These are phyloP conservation scores for Arthroderma sp. DNA, from an alignment of 2,329 filamentous ascomycete genomes.

Conservation along the genomic window DNA sequence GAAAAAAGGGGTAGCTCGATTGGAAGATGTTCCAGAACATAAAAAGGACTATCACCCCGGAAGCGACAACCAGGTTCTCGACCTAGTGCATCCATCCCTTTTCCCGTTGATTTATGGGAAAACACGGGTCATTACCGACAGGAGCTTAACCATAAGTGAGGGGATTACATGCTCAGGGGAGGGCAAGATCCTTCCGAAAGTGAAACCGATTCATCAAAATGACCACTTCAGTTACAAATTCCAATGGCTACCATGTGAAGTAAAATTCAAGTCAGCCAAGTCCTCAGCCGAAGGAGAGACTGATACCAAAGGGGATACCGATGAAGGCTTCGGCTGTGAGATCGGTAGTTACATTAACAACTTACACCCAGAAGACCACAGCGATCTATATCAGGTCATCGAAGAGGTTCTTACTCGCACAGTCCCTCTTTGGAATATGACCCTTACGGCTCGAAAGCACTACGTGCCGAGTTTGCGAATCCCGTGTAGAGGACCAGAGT, in stretches of 20 bases:
- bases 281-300: conserved; percentile 6
- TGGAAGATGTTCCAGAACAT: conserved; percentile 42
- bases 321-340: conserved; percentile 11
- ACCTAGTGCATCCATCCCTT: conserved; percentile 51
- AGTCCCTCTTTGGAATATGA: conserved; percentile 24
- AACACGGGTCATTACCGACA: conserved; percentile 14
- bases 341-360: conserved; percentile 31
- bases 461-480: conserved; percentile 1
- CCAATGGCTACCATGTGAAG: conserved; percentile 34
- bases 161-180: conserved; percentile 12
- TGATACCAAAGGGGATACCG: background rate
- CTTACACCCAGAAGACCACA: conserved; percentile 22
- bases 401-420: conserved; percentile 19
- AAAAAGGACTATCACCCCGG: conserved; percentile 52
- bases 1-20: conserved; percentile 30
- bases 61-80: conserved; percentile 44
- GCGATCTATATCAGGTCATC: conserved; percentile 21
- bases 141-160: conserved; percentile 14
- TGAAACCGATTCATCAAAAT: background rate
- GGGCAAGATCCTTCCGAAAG: conserved; percentile 9
- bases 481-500: background rate
- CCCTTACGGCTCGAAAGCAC: conserved; percentile 10
- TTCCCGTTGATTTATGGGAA: conserved; percentile 23
- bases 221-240: conserved; percentile 17
- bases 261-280: conserved; percentile 13